A percentile compares a stretch with the other conserved stretches of the same genome.
phyloP scores from a whole-genome alignment of 495 filamentous ascomycete genomes.

The Podospora fimiseda region DNA sequence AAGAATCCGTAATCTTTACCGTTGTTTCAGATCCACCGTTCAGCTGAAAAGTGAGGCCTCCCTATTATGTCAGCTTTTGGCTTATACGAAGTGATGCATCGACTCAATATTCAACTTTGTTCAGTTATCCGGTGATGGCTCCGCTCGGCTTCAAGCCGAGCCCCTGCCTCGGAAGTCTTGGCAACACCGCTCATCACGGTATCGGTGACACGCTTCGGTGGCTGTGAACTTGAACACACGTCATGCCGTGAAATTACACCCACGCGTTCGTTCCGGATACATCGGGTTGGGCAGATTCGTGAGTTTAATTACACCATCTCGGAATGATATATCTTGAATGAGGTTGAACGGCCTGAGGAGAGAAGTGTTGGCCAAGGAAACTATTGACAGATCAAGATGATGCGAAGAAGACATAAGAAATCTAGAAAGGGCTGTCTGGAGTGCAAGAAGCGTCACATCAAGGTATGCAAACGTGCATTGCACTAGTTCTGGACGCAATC shows the following conservation, averaged over 20 bases:
- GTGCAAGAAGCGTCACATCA: constrained; percentile 53
- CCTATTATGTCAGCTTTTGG: neutral
- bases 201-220: constrained; percentile 1
- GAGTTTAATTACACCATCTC: no score
- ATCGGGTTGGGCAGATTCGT: neutral
- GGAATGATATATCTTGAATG: neutral
- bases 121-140: neutral
- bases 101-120: neutral
- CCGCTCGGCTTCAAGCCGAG: neutral
- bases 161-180: neutral
- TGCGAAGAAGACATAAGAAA: constrained; percentile 46
- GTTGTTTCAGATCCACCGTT: neutral
- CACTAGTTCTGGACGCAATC: neutral
- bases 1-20: neutral
- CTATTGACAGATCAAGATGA: constrained; percentile 11
- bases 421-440: constrained; percentile 52
- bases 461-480: constrained; percentile 28
- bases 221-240: constrained; percentile 4
- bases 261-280: neutral
- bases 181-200: neutral
- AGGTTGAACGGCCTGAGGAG: neutral
- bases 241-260: constrained; percentile 12
- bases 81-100: neutral
- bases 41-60: neutral
- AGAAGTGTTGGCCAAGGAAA: neutral